Base-by-base conservation (phyloP, 2,329 filamentous ascomycete species). In the Amphichorda felina region DNA sequence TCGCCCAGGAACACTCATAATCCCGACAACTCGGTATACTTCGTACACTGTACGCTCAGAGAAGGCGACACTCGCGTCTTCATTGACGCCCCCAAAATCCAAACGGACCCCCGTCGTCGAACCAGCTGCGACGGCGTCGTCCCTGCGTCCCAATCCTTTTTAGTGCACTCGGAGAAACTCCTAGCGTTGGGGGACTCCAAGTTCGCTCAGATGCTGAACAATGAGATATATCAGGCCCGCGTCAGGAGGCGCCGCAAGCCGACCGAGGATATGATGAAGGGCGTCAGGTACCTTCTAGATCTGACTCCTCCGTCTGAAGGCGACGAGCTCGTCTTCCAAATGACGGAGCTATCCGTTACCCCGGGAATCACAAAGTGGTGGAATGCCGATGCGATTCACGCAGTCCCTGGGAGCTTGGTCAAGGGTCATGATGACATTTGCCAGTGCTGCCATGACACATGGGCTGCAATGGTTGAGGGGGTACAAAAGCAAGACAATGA, bases 241-340 rank as follows among this genome's bases (percentile, higher is more conserved):
- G 45, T 56, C 13, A 50, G 48, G 26, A 55, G 63, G 16, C 59
- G 56, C 11, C 55, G 55, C 15, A 55, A 55, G 29, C 43, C 59
- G 25, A 45, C 46, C 26, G 55, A 54, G 17, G 47, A 45, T 11
- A 46, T 62, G 8, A 59, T 57, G 0, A 43, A 53, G 3, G 67
- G 63, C 1, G 55, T 80, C 46, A 64, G 66, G 38, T 81, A 70
- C 42, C 56, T 80, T 14, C 45, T 83, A 25, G 76, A 83, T 43
- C 59, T 82, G 10, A 80, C 75, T 0, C 78, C 77, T 0, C 66
- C 71, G 0, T 54, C 55, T 0, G 69, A 79, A 47, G 79, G 74
- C 2, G 75, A 81, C 2, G 76, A 79, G 10, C 65, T 74, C 8
- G 68, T 78, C 2, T 66, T 72, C 17, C 60, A 72, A 39, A 61